Evolutionary conservation across 306 rosid genomes (phyloP), one percentile per base, ranked within the genome.

Genomic region (Fragaria vesca): DNA sequence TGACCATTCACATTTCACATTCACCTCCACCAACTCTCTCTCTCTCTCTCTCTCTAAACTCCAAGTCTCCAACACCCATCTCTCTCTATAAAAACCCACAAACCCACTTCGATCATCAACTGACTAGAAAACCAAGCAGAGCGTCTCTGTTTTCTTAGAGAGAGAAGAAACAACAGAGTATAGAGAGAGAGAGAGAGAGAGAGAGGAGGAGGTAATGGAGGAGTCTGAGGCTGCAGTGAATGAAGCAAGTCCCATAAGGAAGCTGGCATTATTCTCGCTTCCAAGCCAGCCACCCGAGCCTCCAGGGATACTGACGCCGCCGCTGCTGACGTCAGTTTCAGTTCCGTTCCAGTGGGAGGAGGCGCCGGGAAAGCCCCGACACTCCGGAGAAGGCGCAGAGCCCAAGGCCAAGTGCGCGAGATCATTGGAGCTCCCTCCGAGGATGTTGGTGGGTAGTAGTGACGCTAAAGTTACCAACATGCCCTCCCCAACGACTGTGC

Each of bases 261-360:
- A 80, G 78, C 89, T 88, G 18, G 75, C 90, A 8, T 54, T 88
- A 26, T 82, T 81, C 74, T 88, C 90, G 2, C 86, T 86, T 20
- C 90, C 85, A 0, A 79, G 9, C 79, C 82, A 76, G 62, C 84
- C 81, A 15, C 40, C 74, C 11, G 82, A 82, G 77, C 57, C 81
- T 2, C 62, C 87, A 10, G 96, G 84, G 47, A 52, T 58, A 71
- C 32, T 71, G 0, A 82, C 86, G 0, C 93, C 96, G 1, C 93
- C 93, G 11, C 85, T 38, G 20, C 77, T 76, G 43, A 82, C 81
- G 2, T 50, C 71, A n/a, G 90, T 87, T 26, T 89, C 99, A 0
- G 78, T 95, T 60, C 97, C 99, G 0, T 95, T 95, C 79, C 81
- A 81, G 81, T 95, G 99, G 99, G 99, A 95, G 77, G 99, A 93